Percentiles rank a stretch among this genome's conserved stretches.
phyloP scores from a whole-genome alignment of 106 monocot species.

The Dioscorea zingiberensis region DNA sequence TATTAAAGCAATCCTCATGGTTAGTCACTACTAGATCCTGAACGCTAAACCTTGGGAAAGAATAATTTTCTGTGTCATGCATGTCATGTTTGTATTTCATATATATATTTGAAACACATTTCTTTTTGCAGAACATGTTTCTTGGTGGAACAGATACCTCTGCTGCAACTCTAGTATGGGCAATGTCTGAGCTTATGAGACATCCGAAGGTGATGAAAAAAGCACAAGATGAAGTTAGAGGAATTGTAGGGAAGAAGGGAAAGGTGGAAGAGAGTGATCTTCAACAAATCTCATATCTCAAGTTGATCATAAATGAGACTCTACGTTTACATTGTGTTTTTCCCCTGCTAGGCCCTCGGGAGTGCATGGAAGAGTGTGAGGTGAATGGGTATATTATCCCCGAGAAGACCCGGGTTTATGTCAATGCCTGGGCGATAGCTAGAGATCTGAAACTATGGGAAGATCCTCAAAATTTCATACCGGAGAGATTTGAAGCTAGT shows the following conservation, averaged over 20 bases:
- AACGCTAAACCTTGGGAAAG: no score
- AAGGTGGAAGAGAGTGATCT: conserved; percentile 14
- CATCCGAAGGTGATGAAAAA: conserved; percentile 23
- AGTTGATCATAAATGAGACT: conserved; percentile 25
- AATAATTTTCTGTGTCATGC: neutral
- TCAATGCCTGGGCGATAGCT: conserved; percentile 21
- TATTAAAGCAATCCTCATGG: conserved; percentile 29
- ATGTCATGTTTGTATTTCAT: no score
- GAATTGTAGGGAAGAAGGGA: conserved; percentile 4
- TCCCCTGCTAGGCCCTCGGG: conserved; percentile 21
- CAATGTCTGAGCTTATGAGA: conserved; percentile 30
- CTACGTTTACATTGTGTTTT: conserved; percentile 20
- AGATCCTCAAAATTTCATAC: no score
- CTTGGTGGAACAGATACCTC: conserved; percentile 25
- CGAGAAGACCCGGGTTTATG: conserved; percentile 10
- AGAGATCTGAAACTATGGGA: conserved; percentile 23
- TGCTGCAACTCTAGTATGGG: conserved; percentile 17
- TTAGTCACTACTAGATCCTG: neutral
- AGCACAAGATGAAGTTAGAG: conserved; percentile 15
- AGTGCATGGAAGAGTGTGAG: conserved; percentile 6
- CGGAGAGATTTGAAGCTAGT: no score
- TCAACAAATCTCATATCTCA: conserved; percentile 18
- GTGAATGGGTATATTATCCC: conserved; percentile 27
- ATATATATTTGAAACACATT: no score
- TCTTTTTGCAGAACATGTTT: conserved; percentile 23